Evolutionary conservation across 1,284 basidiomycete genomes (phyloP).

Genomic region (Sparassis latifolia): DNA sequence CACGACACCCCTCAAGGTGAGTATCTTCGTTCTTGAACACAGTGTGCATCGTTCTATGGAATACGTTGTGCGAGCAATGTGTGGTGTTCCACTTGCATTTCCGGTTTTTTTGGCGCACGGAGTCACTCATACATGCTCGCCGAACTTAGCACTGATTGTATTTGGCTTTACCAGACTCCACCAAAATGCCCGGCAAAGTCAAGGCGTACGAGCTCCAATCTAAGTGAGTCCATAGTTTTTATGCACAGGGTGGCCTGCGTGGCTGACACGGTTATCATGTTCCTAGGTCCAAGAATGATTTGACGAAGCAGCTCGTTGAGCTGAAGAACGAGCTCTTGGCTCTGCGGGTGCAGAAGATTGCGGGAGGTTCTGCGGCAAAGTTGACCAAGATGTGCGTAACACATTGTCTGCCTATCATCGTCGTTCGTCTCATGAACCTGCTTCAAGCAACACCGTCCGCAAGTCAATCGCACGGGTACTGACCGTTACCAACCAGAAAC

Average conservation of each 20-base stretch:
- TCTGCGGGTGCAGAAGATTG: slow-evolving; percentile 97
- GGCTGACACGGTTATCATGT: not conserved
- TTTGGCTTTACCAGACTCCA: slow-evolving; percentile 15
- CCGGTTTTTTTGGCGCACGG: too few relatives aligned
- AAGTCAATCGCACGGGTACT: slow-evolving; percentile 98
- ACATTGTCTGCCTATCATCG: not conserved
- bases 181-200: slow-evolving; percentile 82
- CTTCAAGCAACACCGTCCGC: slow-evolving; percentile 84
- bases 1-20: slow-evolving; percentile 31
- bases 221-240: slow-evolving; percentile 58
- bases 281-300: slow-evolving; percentile 91
- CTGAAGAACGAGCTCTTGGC: slow-evolving; percentile 93
- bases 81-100: too few relatives aligned
- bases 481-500: slow-evolving; percentile 99
- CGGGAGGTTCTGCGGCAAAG: slow-evolving; percentile 93
- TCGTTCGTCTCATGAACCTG: not conserved
- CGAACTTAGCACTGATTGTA: not conserved
- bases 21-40: slow-evolving; percentile 13
- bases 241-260: not conserved
- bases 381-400: slow-evolving; percentile 90
- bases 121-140: too few relatives aligned
- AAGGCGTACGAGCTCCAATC: slow-evolving; percentile 98
- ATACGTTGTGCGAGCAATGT: too few relatives aligned
- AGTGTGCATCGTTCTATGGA: not conserved
- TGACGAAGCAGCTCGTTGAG: slow-evolving; percentile 91